Conservation (phyloP, 1,284 basidiomycete species). For the Ceraceosorus guamensis region DNA sequence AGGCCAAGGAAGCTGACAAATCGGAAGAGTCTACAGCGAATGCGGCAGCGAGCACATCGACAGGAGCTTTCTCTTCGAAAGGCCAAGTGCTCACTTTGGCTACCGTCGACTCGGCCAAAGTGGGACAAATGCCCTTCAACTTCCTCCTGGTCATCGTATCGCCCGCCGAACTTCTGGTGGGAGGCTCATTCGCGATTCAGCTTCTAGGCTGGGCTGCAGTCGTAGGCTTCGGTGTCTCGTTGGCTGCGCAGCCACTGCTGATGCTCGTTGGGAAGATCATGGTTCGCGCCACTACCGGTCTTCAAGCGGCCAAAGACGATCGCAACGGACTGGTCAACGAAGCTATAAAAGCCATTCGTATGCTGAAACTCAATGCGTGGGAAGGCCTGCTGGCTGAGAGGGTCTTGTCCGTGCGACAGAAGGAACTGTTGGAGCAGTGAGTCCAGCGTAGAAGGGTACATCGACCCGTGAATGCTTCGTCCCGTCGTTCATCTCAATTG, state of each 20-base stretch:
- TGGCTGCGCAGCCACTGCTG: conserved; percentile 22
- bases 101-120: conserved; percentile 4
- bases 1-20: neutral
- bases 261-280: conserved; percentile 9
- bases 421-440: conserved; percentile 15
- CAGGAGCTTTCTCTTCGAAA: conserved; percentile 7
- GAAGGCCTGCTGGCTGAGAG: conserved; percentile 20
- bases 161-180: conserved; percentile 24
- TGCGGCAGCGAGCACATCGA: conserved; percentile 2
- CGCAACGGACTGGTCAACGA: conserved; percentile 26
- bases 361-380: conserved; percentile 39
- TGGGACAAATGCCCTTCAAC: neutral
- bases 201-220: conserved; percentile 31
- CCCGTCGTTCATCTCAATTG: conserved; percentile 14
- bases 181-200: conserved; percentile 23
- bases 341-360: conserved; percentile 21
- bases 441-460: neutral
- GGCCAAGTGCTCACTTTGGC: conserved; percentile 8
- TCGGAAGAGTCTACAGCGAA: neutral
- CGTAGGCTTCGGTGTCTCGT: conserved; percentile 17
- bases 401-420: conserved; percentile 11
- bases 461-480: conserved; percentile 4
- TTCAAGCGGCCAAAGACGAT: conserved; percentile 17
- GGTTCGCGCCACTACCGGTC: conserved; percentile 1
- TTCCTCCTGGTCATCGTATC: conserved; percentile 14